Percentiles rank a stretch among this genome's conserved stretches.
Evolutionary conservation across 768 basidiomycete species (phyloP).

Genomic region (Boletus edulis): DNA sequence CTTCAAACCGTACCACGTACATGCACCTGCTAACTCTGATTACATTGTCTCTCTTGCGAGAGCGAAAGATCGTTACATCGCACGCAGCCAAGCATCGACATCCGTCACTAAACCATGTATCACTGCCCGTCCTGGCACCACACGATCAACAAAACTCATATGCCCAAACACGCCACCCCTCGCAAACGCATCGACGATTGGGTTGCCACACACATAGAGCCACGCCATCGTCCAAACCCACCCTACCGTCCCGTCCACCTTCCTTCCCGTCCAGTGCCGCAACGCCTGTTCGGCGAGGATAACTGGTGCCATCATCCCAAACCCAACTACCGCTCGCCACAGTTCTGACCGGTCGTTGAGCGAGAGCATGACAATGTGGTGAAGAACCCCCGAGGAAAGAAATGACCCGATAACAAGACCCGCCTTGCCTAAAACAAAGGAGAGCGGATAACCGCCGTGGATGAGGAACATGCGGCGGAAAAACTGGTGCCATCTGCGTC

Average conservation of each 20-base stretch:
- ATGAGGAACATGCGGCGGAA: neutral
- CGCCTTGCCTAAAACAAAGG: neutral
- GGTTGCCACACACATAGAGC: neutral
- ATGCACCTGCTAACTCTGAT: too few relatives aligned
- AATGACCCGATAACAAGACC: neutral
- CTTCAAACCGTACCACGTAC: too few relatives aligned
- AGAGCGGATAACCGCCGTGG: neutral
- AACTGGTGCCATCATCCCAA: neutral
- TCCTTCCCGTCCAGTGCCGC: neutral
- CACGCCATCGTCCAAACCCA: neutral
- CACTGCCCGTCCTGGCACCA: neutral
- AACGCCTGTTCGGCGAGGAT: neutral
- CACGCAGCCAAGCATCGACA: neutral
- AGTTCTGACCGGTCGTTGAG: neutral
- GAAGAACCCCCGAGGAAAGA: neutral
- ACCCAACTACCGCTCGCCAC: neutral
- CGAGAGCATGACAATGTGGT: neutral
- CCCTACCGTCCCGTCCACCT: neutral
- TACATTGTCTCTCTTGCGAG: too few relatives aligned
- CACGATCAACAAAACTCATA: neutral
- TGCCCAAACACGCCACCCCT: neutral
- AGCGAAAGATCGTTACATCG: neutral
- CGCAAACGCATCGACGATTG: neutral
- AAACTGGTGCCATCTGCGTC: neutral
- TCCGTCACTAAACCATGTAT: neutral